Evolutionary conservation across 2,329 filamentous ascomycete genomes (phyloP), one percentile per base, ranked within the genome.

Genomic region (Epichloe sp.): DNA sequence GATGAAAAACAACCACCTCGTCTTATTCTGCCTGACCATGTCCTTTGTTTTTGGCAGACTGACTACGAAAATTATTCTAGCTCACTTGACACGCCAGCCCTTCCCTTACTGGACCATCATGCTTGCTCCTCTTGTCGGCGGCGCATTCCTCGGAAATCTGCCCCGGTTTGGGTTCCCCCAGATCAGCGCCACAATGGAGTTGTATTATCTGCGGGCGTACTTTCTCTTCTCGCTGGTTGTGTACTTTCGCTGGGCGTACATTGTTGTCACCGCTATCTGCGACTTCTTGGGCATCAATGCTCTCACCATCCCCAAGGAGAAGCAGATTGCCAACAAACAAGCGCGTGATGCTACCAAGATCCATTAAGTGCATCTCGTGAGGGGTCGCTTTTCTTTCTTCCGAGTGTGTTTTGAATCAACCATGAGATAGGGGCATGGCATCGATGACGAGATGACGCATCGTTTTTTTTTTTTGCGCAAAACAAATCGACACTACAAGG

Each of bases 21-120:
- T 94, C 11, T 79, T 97, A 45, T 95, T 95, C 68, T 96, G 90
- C 72, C 70, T 95, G 54, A 95, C 88, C 53, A 86, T 97, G 76
- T 86, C 88, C n/a, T 90, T 97, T 61, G 93, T 96, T 53, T 97
- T 98, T 67, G 93, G 93, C 37, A 85, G 93, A 58, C 89, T 98
- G 84, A 97, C 93, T 0, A 98, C 93, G 40, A 98, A 97, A 74
- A 97, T 97, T 68, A 98, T 98, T 63, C 82, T 98, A 17, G 91
- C 93, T 3, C 93, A 98, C 68, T 75, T 98, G 48, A 93, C 93
- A 2, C 82, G 82, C 56, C 93, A 97, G 66, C 87, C 91, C 3
- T 98, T 97, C 70, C 93, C 93, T 1, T 94, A 87, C 76, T 97
- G 90, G 89, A 97, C 93, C 11, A 78, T 93, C 47, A 86, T 97